phyloP scores from a whole-genome alignment of 73 alveolate species.

The Paramecium sonneborni region DNA sequence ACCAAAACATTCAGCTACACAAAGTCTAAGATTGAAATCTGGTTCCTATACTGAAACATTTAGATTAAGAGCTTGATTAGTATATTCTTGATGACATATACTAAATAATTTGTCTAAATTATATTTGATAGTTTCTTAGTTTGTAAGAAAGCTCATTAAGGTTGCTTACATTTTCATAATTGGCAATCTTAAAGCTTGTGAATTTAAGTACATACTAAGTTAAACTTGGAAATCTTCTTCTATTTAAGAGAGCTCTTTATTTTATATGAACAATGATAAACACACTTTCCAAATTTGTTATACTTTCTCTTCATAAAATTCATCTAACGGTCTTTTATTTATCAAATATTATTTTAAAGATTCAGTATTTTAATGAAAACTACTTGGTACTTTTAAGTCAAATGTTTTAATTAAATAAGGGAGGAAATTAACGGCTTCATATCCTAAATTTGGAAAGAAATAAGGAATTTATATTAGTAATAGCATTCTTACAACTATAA shows the following conservation, averaged over 20 bases:
- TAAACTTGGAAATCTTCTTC: slow-evolving; percentile 38
- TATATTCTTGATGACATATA: slow-evolving; percentile 40
- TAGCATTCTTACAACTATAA: not conserved
- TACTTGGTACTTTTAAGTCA: slow-evolving; percentile 19
- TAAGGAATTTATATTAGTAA: slow-evolving; percentile 27
- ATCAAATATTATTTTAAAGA: not conserved
- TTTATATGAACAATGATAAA: not conserved
- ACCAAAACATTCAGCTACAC: slow-evolving; percentile 56
- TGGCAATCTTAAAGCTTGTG: slow-evolving; percentile 27
- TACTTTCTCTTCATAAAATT: slow-evolving; percentile 36
- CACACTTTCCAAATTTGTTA: slow-evolving; percentile 37
- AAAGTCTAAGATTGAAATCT: not conserved
- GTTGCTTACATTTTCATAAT: slow-evolving; percentile 51
- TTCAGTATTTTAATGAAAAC: not conserved
- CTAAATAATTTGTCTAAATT: slow-evolving; percentile 47
- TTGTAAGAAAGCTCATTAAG: slow-evolving; percentile 9
- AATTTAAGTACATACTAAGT: slow-evolving; percentile 20
- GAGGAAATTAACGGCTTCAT: slow-evolving; percentile 9
- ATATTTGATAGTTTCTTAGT: slow-evolving; percentile 35
- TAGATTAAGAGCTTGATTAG: slow-evolving; percentile 15
- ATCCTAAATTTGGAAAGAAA: slow-evolving; percentile 22
- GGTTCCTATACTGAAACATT: slow-evolving; percentile 28
- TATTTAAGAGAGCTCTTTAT: slow-evolving; percentile 3
- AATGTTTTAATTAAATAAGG: slow-evolving; percentile 1
- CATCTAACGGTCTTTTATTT: not conserved